These are phyloP conservation scores for Solanum hybrid DNA, from an alignment of 305 asterid species.

Conservation along the genomic window DNA sequence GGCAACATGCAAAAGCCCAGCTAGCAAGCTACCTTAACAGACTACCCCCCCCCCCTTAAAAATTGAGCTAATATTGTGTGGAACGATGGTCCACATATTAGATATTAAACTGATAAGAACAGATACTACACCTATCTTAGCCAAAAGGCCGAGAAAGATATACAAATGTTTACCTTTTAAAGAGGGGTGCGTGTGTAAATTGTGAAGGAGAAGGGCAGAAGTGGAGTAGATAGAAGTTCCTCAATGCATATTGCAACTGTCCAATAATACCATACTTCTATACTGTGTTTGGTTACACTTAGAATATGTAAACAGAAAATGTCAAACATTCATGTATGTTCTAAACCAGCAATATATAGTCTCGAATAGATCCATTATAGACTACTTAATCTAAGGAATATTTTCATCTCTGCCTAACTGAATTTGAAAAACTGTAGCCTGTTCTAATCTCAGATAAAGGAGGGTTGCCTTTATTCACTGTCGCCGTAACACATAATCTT, in stretches of 20 bases:
- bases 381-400: neutral
- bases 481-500: neutral
- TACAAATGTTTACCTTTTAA: neutral
- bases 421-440: neutral
- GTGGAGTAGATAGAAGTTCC: neutral
- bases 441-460: neutral
- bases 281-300: neutral
- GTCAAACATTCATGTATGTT: neutral
- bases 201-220: neutral
- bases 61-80: neutral
- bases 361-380: neutral
- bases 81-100: constrained; percentile 10
- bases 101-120: constrained; percentile 49
- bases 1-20: neutral
- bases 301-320: neutral
- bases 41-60: neutral
- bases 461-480: neutral
- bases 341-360: neutral
- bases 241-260: neutral
- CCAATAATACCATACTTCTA: neutral
- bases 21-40: neutral
- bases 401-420: neutral
- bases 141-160: constrained; percentile 47
- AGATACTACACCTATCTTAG: constrained; percentile 46
- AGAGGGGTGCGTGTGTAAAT: neutral